Conservation (phyloP, 441 rosid species). For the Mallotus japonicus region DNA sequence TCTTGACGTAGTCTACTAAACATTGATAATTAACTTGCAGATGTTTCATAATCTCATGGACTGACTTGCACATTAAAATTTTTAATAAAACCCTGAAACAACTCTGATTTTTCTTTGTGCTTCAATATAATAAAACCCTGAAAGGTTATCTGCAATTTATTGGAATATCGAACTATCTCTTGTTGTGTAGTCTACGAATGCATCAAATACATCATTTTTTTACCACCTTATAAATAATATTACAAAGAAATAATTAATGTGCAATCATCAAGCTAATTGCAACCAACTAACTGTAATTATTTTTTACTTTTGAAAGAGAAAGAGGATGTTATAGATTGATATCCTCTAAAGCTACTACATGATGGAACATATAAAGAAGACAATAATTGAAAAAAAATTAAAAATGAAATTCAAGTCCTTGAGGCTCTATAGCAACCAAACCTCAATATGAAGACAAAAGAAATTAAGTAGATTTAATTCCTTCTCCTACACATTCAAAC, state of each 20-base stretch:
- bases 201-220: too few species aligned
- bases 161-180: too few species aligned
- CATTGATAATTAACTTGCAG: constrained; percentile 7
- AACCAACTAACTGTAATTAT: not conserved
- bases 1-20: constrained; percentile 14
- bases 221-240: too few species aligned
- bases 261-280: too few species aligned
- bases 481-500: constrained; percentile 8
- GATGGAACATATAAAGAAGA: not conserved
- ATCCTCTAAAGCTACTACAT: not conserved
- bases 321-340: not conserved
- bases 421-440: not conserved
- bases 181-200: too few species aligned
- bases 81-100: not conserved
- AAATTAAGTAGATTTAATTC: not conserved
- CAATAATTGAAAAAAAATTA: not conserved
- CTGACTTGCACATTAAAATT: not conserved
- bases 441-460: constrained; percentile 4
- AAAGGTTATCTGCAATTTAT: too few species aligned
- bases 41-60: constrained; percentile 16
- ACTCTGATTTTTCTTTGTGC: not conserved
- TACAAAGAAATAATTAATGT: not conserved
- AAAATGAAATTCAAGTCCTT: too few species aligned
- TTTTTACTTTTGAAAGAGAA: not conserved
- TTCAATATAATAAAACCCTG: not conserved